Conservation (phyloP, 192 early-diverging fungal genomes). For the Mortierella hygrophila region DNA sequence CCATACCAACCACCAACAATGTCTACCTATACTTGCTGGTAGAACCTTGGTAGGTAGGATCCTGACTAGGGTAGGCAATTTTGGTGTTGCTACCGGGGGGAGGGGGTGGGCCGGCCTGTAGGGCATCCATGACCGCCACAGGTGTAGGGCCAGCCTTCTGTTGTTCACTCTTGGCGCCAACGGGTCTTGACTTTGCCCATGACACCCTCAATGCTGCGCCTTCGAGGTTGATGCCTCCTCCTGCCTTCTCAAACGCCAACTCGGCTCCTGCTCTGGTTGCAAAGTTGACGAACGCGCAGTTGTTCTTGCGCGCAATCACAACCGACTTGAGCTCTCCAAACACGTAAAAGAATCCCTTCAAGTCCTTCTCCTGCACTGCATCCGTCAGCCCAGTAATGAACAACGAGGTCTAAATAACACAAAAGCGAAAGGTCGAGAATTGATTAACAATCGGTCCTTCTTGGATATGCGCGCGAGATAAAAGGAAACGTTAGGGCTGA, state of each 20-base stretch:
- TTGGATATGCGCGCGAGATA: background rate
- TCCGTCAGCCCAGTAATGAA: slow-evolving; percentile 88
- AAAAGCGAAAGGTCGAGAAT: background rate
- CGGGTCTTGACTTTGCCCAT: slow-evolving; percentile 85
- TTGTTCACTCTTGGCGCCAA: slow-evolving; percentile 74
- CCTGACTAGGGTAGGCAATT: slow-evolving; percentile 59
- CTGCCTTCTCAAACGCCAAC: slow-evolving; percentile 79
- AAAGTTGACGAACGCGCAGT: slow-evolving; percentile 95
- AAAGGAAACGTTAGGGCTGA: slow-evolving; percentile 3
- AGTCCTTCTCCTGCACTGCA: slow-evolving; percentile 76
- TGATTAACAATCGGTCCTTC: background rate
- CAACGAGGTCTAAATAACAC: slow-evolving; percentile 72
- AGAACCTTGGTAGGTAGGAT: slow-evolving; percentile 64
- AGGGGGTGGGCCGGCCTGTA: slow-evolving; percentile 55
- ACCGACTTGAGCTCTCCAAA: slow-evolving; percentile 94
- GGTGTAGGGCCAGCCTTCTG: slow-evolving; percentile 18
- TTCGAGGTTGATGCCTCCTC: slow-evolving; percentile 79
- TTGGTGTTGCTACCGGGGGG: slow-evolving; percentile 47
- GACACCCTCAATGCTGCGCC: slow-evolving; percentile 79
- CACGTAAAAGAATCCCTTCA: slow-evolving; percentile 80
- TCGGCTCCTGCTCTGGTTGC: slow-evolving; percentile 86
- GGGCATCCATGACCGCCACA: slow-evolving; percentile 40
- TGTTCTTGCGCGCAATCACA: slow-evolving; percentile 80
- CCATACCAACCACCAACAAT: too few species aligned
- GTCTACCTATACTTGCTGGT: slow-evolving; percentile 49